Conservation (phyloP, 352 stramenopile species). For the Thalassiosira sp. region DNA sequence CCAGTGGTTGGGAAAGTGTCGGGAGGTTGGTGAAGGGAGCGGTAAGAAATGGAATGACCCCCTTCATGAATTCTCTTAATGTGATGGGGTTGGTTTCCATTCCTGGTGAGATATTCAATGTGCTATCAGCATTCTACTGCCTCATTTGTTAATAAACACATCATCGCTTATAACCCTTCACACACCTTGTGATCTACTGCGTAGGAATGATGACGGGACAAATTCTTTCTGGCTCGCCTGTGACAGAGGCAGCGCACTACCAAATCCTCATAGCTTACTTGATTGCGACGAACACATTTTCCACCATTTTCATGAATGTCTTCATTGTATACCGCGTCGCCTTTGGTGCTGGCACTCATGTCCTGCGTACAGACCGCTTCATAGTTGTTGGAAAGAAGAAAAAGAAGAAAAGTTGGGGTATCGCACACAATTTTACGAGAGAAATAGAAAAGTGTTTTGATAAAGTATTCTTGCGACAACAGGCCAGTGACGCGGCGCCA, state of each 20-base stretch:
- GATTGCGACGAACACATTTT: constrained; percentile 72
- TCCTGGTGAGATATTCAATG: constrained; percentile 43
- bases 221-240: constrained; percentile 75
- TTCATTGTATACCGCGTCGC: constrained; percentile 60
- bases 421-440: constrained; percentile 2
- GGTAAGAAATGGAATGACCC: constrained; percentile 62
- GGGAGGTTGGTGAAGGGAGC: constrained; percentile 61
- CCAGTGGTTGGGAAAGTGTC: constrained; percentile 63
- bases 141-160: no score
- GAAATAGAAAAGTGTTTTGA: neutral
- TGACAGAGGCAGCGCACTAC: constrained; percentile 78
- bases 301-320: constrained; percentile 58
- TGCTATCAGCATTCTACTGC: no score
- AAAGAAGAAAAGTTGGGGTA: constrained; percentile 18
- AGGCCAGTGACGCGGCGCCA: neutral
- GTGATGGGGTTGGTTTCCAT: constrained; percentile 82
- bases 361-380: constrained; percentile 64
- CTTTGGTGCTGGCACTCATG: constrained; percentile 70
- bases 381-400: constrained; percentile 49
- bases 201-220: constrained; percentile 85
- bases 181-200: constrained; percentile 4
- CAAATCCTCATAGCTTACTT: constrained; percentile 85
- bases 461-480: neutral
- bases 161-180: no score
- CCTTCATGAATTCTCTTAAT: constrained; percentile 78